Conservation (phyloP, 139 green algal species). For the Haematococcus lacustris region DNA sequence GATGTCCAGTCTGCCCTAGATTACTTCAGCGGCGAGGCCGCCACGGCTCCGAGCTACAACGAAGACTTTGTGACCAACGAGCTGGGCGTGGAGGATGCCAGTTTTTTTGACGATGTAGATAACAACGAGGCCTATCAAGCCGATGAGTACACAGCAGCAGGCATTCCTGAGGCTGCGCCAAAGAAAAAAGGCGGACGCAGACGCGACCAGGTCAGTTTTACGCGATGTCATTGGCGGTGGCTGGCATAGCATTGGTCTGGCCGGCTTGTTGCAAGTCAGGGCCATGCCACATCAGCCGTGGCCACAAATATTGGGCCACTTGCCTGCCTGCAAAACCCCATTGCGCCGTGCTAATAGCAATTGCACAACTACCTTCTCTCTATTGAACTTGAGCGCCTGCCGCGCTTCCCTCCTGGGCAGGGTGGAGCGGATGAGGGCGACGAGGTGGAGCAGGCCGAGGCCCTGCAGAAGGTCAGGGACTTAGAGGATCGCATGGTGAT, state of each 20-base stretch:
- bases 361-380: no score
- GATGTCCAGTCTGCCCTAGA: conserved; percentile 32
- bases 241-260: no score
- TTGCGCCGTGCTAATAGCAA: no score
- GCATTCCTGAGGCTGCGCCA: conserved; percentile 40
- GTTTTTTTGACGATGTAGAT: conserved; percentile 41
- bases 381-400: no score
- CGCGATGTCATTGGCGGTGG: no score
- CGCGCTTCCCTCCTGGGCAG: no score
- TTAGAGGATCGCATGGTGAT: conserved; percentile 38
- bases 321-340: no score
- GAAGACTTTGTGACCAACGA: conserved; percentile 22
- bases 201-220: background rate
- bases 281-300: no score
- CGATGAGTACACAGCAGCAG: conserved; percentile 28
- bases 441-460: conserved; percentile 25
- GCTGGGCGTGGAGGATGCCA: conserved; percentile 32
- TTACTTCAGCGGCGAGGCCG: conserved; percentile 23
- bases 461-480: conserved; percentile 17
- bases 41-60: conserved; percentile 3
- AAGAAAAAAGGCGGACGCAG: conserved; percentile 22
- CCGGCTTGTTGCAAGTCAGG: no score
- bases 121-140: conserved; percentile 31
- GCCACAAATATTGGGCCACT: no score
- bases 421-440: conserved; percentile 11